A percentile compares a stretch with the other conserved stretches of the same genome.
Evolutionary conservation across 306 rosid species (phyloP).

Genomic region (Prunus mume): DNA sequence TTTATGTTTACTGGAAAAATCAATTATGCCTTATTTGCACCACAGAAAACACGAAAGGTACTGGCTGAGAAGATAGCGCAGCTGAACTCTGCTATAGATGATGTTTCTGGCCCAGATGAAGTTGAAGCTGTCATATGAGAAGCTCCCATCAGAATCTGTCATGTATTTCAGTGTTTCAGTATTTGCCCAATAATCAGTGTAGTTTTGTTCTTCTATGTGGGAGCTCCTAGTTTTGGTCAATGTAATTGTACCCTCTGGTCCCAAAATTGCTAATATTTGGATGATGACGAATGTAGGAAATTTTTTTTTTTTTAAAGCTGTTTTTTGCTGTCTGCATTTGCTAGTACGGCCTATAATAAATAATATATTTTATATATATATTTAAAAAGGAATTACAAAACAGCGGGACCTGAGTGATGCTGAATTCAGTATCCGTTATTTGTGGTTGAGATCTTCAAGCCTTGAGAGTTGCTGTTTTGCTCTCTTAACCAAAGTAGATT

Average conservation of each 20-base stretch:
- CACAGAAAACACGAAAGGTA: constrained; percentile 79
- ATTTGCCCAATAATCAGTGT: constrained; percentile 31
- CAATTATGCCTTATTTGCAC: constrained; percentile 5
- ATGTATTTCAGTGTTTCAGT: constrained; percentile 14
- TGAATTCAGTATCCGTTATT: not conserved
- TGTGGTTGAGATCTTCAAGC: constrained; percentile 2
- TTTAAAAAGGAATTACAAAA: not conserved
- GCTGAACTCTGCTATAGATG: constrained; percentile 90
- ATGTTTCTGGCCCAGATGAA: constrained; percentile 82
- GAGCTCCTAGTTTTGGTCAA: constrained; percentile 3
- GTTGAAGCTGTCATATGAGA: constrained; percentile 67
- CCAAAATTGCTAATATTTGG: constrained; percentile 7
- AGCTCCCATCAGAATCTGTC: constrained; percentile 6
- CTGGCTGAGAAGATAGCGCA: constrained; percentile 84
- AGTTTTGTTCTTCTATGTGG: constrained; percentile 18
- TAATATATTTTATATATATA: too few relatives aligned
- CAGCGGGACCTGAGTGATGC: not conserved
- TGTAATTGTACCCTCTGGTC: not conserved
- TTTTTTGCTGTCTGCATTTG: not conserved
- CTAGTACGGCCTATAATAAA: too few relatives aligned
- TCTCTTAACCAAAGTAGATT: not conserved
- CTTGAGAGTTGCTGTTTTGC: not conserved
- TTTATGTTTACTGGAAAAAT: not conserved
- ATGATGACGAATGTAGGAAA: not conserved
- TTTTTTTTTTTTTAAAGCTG: not conserved